Evolutionary conservation across 2,329 filamentous ascomycete species (phyloP).

Genomic region (Cladosporium halotolerans): DNA sequence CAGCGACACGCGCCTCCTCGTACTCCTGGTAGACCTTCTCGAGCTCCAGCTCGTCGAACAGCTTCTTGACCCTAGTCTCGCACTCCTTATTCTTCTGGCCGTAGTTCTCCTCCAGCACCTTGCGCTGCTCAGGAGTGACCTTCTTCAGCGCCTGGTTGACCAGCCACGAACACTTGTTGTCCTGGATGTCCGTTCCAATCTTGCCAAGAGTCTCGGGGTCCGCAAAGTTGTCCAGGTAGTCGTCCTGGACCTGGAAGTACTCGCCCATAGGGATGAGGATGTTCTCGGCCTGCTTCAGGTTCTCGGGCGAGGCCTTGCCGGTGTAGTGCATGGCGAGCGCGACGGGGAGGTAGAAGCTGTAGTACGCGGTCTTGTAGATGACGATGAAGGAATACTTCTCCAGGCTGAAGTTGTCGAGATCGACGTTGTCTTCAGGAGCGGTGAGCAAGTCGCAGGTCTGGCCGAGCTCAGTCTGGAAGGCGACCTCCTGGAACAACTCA

Average conservation of each 20-base stretch:
- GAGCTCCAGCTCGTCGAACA: conserved; percentile 80
- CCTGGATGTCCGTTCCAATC: conserved; percentile 97
- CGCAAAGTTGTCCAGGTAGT: conserved; percentile 97
- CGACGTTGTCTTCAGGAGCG: conserved; percentile 85
- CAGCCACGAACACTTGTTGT: conserved; percentile 99
- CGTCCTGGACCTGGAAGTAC: conserved; percentile 99
- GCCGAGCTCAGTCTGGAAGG: conserved; percentile 90
- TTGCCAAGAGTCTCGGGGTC: conserved; percentile 91
- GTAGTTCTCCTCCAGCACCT: conserved; percentile 86
- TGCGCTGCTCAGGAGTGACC: conserved; percentile 76
- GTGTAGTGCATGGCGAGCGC: conserved; percentile 83
- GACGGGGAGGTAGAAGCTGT: conserved; percentile 97
- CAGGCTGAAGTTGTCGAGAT: conserved; percentile 91
- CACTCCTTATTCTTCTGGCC: conserved; percentile 79
- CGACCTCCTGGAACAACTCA: conserved; percentile 93
- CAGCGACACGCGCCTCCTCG: conserved; percentile 78
- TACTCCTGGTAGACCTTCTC: conserved; percentile 80
- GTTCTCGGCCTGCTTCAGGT: conserved; percentile 80
- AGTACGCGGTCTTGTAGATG: conserved; percentile 99
- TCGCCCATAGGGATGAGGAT: conserved; percentile 96
- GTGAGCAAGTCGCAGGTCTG: conserved; percentile 93
- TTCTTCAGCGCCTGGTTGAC: conserved; percentile 87
- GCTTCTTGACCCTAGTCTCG: conserved; percentile 79
- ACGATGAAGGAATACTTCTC: conserved; percentile 97
- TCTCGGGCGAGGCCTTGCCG: conserved; percentile 76